phyloP scores from a whole-genome alignment of 2,329 filamentous ascomycete genomes.

The Cladorrhinum sp. region DNA sequence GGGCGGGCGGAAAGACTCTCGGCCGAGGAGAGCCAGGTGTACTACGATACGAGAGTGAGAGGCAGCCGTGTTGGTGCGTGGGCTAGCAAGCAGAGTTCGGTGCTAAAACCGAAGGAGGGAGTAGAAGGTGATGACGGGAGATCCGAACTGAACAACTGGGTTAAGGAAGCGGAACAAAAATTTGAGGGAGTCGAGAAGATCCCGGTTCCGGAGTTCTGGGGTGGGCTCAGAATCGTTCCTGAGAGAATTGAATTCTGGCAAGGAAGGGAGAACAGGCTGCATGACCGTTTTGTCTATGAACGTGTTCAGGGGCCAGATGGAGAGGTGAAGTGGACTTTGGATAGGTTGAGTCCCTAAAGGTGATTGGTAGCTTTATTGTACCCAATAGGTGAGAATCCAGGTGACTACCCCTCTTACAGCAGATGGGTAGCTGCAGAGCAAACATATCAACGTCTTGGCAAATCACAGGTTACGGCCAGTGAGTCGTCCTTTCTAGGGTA shows the following conservation, averaged over 20 bases:
- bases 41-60: constrained; percentile 67
- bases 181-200: constrained; percentile 78
- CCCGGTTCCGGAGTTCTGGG: constrained; percentile 92
- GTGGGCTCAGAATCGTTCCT: constrained; percentile 80
- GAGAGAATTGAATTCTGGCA: constrained; percentile 95
- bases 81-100: constrained; percentile 85
- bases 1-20: constrained; percentile 67
- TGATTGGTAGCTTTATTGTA: neutral
- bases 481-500: too few species aligned
- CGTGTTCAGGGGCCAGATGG: constrained; percentile 51
- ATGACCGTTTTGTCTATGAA: constrained; percentile 89
- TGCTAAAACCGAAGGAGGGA: constrained; percentile 51
- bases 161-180: constrained; percentile 69
- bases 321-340: constrained; percentile 59
- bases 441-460: neutral
- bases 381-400: neutral
- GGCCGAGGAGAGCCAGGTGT: constrained; percentile 67
- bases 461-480: too few species aligned
- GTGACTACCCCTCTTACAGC: too few species aligned
- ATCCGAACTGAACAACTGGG: constrained; percentile 70
- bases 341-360: constrained; percentile 68
- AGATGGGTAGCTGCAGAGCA: neutral
- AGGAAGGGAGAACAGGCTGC: constrained; percentile 81
- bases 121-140: constrained; percentile 62
- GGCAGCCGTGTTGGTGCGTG: constrained; percentile 86